phyloP scores from a whole-genome alignment of 768 basidiomycete genomes.

The Russula lepida region DNA sequence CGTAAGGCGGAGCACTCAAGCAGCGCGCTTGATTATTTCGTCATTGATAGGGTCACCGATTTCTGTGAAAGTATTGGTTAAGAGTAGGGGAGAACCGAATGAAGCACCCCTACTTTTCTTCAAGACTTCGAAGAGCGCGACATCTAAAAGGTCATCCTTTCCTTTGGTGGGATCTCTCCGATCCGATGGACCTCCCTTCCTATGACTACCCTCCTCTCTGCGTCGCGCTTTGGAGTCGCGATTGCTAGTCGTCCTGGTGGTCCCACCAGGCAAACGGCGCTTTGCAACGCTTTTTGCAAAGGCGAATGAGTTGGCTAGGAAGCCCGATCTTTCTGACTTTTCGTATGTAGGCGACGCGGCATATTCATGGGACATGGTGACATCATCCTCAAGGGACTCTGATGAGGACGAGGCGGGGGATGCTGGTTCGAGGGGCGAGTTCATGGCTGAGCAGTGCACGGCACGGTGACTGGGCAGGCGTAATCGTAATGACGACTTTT shows the following conservation, averaged over 20 bases:
- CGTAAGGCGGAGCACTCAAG: not conserved
- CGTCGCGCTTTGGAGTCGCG: conserved; percentile 21
- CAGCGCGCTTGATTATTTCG: conserved; percentile 22
- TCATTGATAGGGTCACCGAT: conserved; percentile 30
- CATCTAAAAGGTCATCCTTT: conserved; percentile 18
- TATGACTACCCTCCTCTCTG: conserved; percentile 15
- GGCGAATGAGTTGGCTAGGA: not conserved
- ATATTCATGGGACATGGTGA: conserved; percentile 1
- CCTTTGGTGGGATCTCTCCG: conserved; percentile 10
- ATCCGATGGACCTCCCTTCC: conserved; percentile 12
- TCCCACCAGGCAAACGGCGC: conserved; percentile 17
- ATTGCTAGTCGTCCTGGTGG: conserved; percentile 14
- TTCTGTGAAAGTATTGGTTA: conserved; percentile 14
- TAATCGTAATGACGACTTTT: not conserved
- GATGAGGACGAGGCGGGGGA: conserved; percentile 23
- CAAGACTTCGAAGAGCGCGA: conserved; percentile 10
- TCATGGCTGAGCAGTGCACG: conserved; percentile 14
- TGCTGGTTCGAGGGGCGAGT: conserved; percentile 22
- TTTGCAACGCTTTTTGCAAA: conserved; percentile 13
- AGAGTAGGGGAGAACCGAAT: not conserved
- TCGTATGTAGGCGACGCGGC: not conserved
- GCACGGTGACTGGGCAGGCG: not conserved
- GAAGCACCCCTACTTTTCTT: conserved; percentile 9
- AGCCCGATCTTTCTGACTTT: conserved; percentile 3
- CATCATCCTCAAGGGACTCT: conserved; percentile 18